Evolutionary conservation across 208 protist genomes (phyloP), one percentile per base, ranked within the genome.

Genomic region (Paratrypanosoma confusum): DNA sequence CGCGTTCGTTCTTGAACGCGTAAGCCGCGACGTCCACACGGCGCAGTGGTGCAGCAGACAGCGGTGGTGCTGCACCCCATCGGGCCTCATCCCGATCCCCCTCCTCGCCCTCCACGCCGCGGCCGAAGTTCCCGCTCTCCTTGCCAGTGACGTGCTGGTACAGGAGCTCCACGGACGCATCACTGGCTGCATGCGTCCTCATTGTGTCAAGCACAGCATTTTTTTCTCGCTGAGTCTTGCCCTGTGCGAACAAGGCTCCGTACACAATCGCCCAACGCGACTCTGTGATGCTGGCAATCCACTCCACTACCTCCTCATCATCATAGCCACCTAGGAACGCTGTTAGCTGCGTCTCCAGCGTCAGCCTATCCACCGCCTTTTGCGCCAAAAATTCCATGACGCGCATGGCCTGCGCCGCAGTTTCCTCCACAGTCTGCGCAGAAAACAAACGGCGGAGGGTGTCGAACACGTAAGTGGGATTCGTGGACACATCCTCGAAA

Each of bases 401-500:
- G n/a, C 71, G 67, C 38, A 40, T 38, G n/a, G 79, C 76, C 34
- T 78, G 71, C 3, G 65, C 37, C 18, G 72, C 58, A 45, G 71
- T 84, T 26, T 61, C 67, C 10, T 82, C 74, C 7, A 61, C 38
- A 6, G 58, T 65, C 25, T 85, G 65, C 2, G 70, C 60, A 1
- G 84, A 78, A 34, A 90, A 85, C 17, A 90, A 67, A 11, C 75
- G 77, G 3, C 84, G 79, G 25, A 93, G 46, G 4, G 74, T 53
- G 57, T 90, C 75, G 36, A 71, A 62, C n/a, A 93, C 31, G 47
- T 80, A 90, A n/a, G 68, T 55, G 10, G 76, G 41, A 52, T 93
- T 93, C 57, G 71, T 77, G n/a, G 77, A 67, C 1, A 90, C 77
- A 37, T 87, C 79, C 21, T 87, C 65, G 63, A 93, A 90, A 10